Base-by-base conservation (phyloP, 352 stramenopile species). In the Pythium dissimile region DNA sequence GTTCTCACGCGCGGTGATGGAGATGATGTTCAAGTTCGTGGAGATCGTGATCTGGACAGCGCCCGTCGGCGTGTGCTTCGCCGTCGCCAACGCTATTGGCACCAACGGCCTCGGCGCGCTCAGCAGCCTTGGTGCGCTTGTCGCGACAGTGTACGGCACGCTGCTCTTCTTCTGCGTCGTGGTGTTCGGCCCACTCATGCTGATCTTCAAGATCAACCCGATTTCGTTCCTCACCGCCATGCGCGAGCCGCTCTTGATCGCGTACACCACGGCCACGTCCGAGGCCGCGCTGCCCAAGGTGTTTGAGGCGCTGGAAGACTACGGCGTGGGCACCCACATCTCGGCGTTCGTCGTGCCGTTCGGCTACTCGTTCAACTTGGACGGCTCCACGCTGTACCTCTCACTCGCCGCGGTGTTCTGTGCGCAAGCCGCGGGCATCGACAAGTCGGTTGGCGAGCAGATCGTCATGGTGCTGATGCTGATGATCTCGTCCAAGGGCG, bases 1-100 rank as follows among this genome's bases (percentile, higher is more conserved):
- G 2, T 69, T 77, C 10, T 39, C 71, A 0, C 62, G 64, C 2
- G 73, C 76, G 1, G 66, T 86, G 3, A 75, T 86, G 21, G 70
- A 81, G 55, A 80, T 84, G 68, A 84, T 84, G 73, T 86, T 86
- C 59, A 84, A 80, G 53, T 82, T 86, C 46, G 73, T 84, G 6
- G 69, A 81, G 53, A 84, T 86, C 58, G 67, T 86, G 38, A 82
- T 86, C 51, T 86, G 76, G 76, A 77, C 73, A 4, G 73, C 76
- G 3, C 73, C 76, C 5, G 54, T 86, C 24, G 73, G 76, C 54
- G 76, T 86, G 27, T 84, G 71, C 60, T 84, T 86, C 34, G 72
- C 69, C 6, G 67, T 86, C 32, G 76, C 76, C 34, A 69, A 74
- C 38, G 71, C 73, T 0, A 70, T 86, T 42, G 76, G 64, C 52